These are phyloP conservation scores for Silene coronaria DNA, from an alignment of 179 eudicot genomes.

Conservation along the genomic window DNA sequence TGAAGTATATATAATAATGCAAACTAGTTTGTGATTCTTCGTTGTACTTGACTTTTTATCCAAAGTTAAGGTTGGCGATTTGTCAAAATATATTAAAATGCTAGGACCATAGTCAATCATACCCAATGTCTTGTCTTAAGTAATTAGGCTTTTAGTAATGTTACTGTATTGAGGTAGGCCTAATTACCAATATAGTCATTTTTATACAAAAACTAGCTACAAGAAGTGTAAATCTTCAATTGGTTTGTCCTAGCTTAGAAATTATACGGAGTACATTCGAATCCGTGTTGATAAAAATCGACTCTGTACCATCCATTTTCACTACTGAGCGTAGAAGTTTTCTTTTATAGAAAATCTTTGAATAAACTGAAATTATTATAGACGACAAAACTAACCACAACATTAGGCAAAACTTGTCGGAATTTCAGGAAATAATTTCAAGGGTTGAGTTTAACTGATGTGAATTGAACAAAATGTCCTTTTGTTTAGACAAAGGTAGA, in stretches of 20 bases:
- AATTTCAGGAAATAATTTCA: background rate
- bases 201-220: slow-evolving; percentile 3
- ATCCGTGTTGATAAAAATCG: too few relatives aligned
- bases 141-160: slow-evolving; percentile 17
- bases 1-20: background rate
- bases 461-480: background rate
- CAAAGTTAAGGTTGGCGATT: slow-evolving; percentile 13
- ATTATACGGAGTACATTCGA: background rate
- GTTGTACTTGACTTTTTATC: slow-evolving; percentile 22
- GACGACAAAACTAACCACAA: background rate
- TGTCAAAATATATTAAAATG: slow-evolving; percentile 17
- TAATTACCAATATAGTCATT: background rate
- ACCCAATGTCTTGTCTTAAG: slow-evolving; percentile 19
- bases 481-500: background rate
- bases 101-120: slow-evolving; percentile 24
- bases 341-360: background rate
- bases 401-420: too few relatives aligned
- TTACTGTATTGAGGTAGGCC: slow-evolving; percentile 20
- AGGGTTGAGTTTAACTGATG: background rate
- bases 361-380: background rate
- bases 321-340: background rate
- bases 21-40: slow-evolving; percentile 11
- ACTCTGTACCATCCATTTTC: slow-evolving; percentile 4
- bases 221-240: background rate
- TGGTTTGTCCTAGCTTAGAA: slow-evolving; percentile 7